Evolutionary conservation across 2,329 filamentous ascomycete species (phyloP).

Genomic region (Aspergillus hortae): DNA sequence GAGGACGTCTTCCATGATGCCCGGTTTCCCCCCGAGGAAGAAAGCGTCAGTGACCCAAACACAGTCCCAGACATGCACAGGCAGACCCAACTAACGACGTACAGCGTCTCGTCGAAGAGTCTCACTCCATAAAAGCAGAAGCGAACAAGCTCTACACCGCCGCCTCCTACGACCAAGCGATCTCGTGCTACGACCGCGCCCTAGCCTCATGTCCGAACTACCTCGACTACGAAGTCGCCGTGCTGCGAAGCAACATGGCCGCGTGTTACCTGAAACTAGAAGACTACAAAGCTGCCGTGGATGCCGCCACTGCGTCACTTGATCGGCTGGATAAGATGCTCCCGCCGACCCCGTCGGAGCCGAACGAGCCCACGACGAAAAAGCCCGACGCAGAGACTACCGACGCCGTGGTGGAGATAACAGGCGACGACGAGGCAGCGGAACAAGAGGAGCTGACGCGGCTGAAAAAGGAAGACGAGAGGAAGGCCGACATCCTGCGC

Average conservation of each 20-base stretch:
- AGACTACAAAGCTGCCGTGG: slow-evolving; percentile 80
- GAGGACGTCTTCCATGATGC: slow-evolving; percentile 42
- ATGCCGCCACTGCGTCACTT: slow-evolving; percentile 68
- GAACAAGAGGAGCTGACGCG: slow-evolving; percentile 43
- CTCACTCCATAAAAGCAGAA: slow-evolving; percentile 66
- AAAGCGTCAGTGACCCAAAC: slow-evolving; percentile 35
- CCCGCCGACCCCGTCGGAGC: slow-evolving; percentile 34
- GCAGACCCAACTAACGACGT: slow-evolving; percentile 1
- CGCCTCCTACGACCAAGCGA: slow-evolving; percentile 69
- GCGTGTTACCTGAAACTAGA: slow-evolving; percentile 82
- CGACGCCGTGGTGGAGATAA: slow-evolving; percentile 47
- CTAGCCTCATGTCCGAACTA: slow-evolving; percentile 76
- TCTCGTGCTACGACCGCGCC: slow-evolving; percentile 78
- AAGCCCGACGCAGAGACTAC: slow-evolving; percentile 8
- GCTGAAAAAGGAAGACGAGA: slow-evolving; percentile 44
- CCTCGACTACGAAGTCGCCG: slow-evolving; percentile 81
- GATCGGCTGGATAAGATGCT: slow-evolving; percentile 66
- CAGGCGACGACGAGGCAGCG: slow-evolving; percentile 38
- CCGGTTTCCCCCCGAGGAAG: slow-evolving; percentile 46
- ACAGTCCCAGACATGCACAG: slow-evolving; percentile 2
- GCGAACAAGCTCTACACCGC: slow-evolving; percentile 78
- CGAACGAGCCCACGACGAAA: slow-evolving; percentile 12
- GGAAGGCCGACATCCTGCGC: slow-evolving; percentile 63
- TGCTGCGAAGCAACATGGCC: slow-evolving; percentile 82
- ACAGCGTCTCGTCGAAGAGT: slow-evolving; percentile 66